Base-by-base conservation (phyloP, 2,329 filamentous ascomycete genomes). In the Phoma sp. region DNA sequence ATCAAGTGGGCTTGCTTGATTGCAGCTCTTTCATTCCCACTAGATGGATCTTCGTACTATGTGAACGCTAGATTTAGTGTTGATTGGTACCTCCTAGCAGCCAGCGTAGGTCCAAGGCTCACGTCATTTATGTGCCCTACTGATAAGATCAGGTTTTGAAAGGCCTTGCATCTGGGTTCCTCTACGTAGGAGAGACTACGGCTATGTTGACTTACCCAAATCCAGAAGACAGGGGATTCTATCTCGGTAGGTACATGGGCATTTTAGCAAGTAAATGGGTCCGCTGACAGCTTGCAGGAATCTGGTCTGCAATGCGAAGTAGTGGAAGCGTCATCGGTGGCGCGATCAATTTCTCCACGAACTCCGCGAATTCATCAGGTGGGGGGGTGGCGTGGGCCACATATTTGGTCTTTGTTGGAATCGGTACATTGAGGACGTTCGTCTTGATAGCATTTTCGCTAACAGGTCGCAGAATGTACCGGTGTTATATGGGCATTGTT, bases 281-380 rank as follows among this genome's bases (percentile, higher is more conserved):
- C 10, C 8, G 37, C 17, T 54, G 17, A 57, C 2, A 21, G 29
- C 15, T 37, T 24, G 25, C 6, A 57, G 54, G 54, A 8, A 46
- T 55, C 25, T 58, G 55, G 55, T 58, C 55, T 9, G 55, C 55
- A 24, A 58, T 58, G 55, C 55, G 55, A 47, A 58, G 38, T 41
- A 43, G 29, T 15, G 55, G 55, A 22, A 58, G 55, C 37, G 43
- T 55, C 13, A 58, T 58, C 38, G 55, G 55, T 25, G 55, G 55
- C 6, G 55, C 41, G 13, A 58, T 58, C 22, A 58, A 58, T 19
- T 58, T 58, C 13, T 58, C 55, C 9, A 58, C 47, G 2, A 58
- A 58, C 17, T 46, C 27, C 27, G 41, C 21, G n/a, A 36, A 55
- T 21, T 33, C 29, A 37, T 21, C 31, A 41, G 27, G 27, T 29